Conservation (phyloP, 2,329 filamentous ascomycete species). For the Elsinoe fawcettii region DNA sequence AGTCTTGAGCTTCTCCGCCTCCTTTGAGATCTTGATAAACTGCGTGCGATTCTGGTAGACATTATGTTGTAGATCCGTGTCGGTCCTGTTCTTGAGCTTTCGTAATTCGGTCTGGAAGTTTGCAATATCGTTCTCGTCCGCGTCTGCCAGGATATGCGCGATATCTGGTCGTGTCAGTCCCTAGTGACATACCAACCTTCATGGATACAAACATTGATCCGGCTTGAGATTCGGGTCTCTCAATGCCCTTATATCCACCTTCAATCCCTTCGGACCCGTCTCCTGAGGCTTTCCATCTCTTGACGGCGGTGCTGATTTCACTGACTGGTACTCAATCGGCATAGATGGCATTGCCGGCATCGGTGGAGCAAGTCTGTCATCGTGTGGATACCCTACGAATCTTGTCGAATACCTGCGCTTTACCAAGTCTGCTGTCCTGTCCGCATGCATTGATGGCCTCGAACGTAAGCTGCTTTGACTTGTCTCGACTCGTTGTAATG, state of each 20-base stretch:
- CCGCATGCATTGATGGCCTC: conserved; percentile 30
- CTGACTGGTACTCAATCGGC: conserved; percentile 46
- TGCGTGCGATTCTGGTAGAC: conserved; percentile 95
- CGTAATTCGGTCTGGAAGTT: conserved; percentile 70
- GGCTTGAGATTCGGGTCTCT: conserved; percentile 70
- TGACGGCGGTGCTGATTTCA: conserved; percentile 35
- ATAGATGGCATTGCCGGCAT: conserved; percentile 54
- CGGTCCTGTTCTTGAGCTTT: conserved; percentile 69
- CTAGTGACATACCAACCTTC: no score
- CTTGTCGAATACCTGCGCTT: conserved; percentile 91
- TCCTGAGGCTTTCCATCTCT: conserved; percentile 39
- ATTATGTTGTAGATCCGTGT: conserved; percentile 82
- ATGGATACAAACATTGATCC: conserved; percentile 59
- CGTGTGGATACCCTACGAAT: conserved; percentile 61
- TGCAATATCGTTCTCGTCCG: conserved; percentile 77
- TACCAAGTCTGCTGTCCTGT: conserved; percentile 68
- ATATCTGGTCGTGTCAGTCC: conserved; percentile 43
- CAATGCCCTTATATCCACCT: conserved; percentile 68
- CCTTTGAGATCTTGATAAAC: conserved; percentile 98
- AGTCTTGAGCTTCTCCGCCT: conserved; percentile 92
- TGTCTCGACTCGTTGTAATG: conserved; percentile 21
- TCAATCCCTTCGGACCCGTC: conserved; percentile 48
- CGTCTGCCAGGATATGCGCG: conserved; percentile 66
- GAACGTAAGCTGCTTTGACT: conserved; percentile 24
- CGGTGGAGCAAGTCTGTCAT: conserved; percentile 51